Base-by-base conservation (phyloP, 164 flowering plant species). In the Annona cherimola region DNA sequence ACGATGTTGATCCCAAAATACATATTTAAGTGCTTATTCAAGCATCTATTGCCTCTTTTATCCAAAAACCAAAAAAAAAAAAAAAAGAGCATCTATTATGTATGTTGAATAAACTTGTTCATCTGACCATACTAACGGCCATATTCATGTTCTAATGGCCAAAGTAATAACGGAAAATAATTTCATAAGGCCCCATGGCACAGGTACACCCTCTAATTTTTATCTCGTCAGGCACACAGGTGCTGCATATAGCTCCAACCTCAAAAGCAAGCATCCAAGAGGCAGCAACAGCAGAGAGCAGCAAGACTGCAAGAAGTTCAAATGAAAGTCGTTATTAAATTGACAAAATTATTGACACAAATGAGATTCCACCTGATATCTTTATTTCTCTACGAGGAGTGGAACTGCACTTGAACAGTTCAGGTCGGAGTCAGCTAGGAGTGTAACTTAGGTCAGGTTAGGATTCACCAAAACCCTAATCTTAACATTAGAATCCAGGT, bases 251-350 rank as follows among this genome's bases (percentile, higher is more conserved):
- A 6, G 18, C 67, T 35, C 67, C 40, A 26, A 50, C 18, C 20
- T 68, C 61, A 68, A 43, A 68, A 68, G 61, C 71, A 69, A 20
- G 72, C 72, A n/a, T 69, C 72, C 63, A 69, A 60, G 18, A 69
- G 45, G 72, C 72, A 69, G 64, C 72, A 69, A 35, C 72, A 69
- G 35, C 72, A 69, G 12, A 69, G 72, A 39, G 72, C 72, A 18
- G 72, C 72, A 63, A 69, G 59, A 69, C 72, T 69, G 65, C 72
- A 69, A 16, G 26, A 43, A n/a, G 41, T 35, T 64, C 43, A 64
- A 16, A 61, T 2, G 5, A 61, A 18, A 61, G 6, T 54, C 3
- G 19, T n/a, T n/a, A 3, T 18, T 18, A 20, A 61, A 61, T 61
- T 20, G 35, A 20, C 19, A 0, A 18, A 18, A 3, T 20, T 11